A percentile compares a stretch with the other conserved stretches of the same genome.
Conservation (phyloP, 176 grass and related monocot genomes). For the Triticum urartu region DNA sequence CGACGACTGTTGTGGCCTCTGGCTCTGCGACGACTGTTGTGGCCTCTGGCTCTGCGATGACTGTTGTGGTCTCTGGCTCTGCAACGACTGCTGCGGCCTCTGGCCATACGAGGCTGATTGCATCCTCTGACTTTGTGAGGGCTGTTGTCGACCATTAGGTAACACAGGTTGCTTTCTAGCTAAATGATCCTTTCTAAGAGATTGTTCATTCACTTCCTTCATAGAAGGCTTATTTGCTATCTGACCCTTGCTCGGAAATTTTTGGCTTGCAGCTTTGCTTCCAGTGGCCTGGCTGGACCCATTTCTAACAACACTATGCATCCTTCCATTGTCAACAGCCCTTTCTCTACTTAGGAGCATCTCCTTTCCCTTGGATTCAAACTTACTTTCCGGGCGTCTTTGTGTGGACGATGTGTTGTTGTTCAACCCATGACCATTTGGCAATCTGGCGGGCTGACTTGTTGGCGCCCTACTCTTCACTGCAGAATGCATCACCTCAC, state of each 20-base stretch:
- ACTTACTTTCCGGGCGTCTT: slow-evolving; percentile 31
- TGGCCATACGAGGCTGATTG: slow-evolving; percentile 37
- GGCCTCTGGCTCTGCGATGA: slow-evolving; percentile 1
- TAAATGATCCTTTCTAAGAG: slow-evolving; percentile 29
- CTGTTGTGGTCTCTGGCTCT: not conserved
- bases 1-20: not conserved
- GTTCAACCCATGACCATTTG: slow-evolving; percentile 52
- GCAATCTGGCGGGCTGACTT: slow-evolving; percentile 34
- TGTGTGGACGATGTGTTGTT: slow-evolving; percentile 48
- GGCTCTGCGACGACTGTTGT: slow-evolving; percentile 24
- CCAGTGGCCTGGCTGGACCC: slow-evolving; percentile 29
- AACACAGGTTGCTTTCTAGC: slow-evolving; percentile 32
- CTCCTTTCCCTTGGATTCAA: slow-evolving; percentile 46
- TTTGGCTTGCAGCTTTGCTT: slow-evolving; percentile 46
- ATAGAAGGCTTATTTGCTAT: slow-evolving; percentile 49
- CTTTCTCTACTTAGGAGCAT: slow-evolving; percentile 24
- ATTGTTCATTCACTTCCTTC: slow-evolving; percentile 43
- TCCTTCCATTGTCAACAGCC: slow-evolving; percentile 36
- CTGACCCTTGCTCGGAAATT: slow-evolving; percentile 36
- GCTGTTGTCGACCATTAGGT: slow-evolving; percentile 22
- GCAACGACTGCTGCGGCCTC: slow-evolving; percentile 16
- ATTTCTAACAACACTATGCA: slow-evolving; percentile 41
- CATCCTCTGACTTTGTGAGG: slow-evolving; percentile 43
- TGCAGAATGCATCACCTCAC: slow-evolving; percentile 26
- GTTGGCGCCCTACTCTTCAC: slow-evolving; percentile 38